Base-by-base conservation (phyloP, 2,329 filamentous ascomycete species). In the Ophiostoma ips region DNA sequence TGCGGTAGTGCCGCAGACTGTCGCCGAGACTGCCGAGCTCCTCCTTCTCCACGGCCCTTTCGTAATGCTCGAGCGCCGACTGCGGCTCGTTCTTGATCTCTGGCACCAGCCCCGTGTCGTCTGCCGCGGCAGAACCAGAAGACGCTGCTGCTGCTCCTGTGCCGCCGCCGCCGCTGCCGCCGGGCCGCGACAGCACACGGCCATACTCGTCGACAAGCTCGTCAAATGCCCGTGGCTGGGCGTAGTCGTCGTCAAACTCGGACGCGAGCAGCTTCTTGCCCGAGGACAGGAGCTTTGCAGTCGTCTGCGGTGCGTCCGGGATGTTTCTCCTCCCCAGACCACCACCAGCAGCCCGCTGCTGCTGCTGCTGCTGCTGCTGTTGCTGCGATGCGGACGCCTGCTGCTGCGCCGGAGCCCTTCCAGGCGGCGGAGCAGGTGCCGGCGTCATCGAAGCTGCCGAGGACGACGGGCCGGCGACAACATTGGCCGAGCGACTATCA, bases 31-130 rank as follows among this genome's bases (percentile, higher is more conserved):
- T 92, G 1, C 92, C 92, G 58, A 84, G 78, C 0, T 75, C 77
- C 66, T 98, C 92, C 64, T 82, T 88, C 66, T 94, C 84, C 50
- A 95, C 89, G 3, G 90, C 92, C 62, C 78, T 79, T 63, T 96
- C 92, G 60, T 92, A 96, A 64, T 95, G 86, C 58, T 96, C 92
- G 15, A 98, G 67, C 1, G 92, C 92, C 11, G 89, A 85, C 19
- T 71, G 70, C 5, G 84, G 84, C 57, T 83, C 65, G 50, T 57
- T 15, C 50, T 52, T 49, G 43, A 30, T 8, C 19, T 71, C 70
- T 5, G 84, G 84, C 57, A 83, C 65, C 50, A 58, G 16, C n/a
- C 36, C 45, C 8, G 13, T 30, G 7, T 28, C 44, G 16, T 34
- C 28, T 6, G 11, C 13, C 12, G 21, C 15, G 10, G n/a, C n/a